These are phyloP conservation scores for Prunella vulgaris DNA, from an alignment of 257 asterid genomes.

Conservation along the genomic window DNA sequence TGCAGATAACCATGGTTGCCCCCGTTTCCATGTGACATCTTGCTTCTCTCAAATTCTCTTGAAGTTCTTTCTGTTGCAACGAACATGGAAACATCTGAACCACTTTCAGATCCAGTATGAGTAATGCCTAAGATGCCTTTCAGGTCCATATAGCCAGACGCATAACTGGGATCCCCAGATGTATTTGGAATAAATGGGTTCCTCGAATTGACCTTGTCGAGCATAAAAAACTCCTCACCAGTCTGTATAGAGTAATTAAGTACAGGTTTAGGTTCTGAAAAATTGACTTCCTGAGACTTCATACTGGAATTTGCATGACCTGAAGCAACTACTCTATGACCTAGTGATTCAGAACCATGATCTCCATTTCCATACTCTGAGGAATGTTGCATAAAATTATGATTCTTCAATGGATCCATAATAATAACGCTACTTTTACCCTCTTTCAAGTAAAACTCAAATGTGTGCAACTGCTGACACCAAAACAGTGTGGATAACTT, in stretches of 20 bases:
- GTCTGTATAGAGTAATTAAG: conserved; percentile 84
- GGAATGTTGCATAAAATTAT: conserved; percentile 34
- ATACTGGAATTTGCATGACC: conserved; percentile 37
- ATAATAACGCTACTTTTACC: not conserved
- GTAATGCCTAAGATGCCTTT: conserved; percentile 52
- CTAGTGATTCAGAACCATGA: conserved; percentile 44
- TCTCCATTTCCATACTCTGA: conserved; percentile 40
- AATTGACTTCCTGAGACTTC: conserved; percentile 34
- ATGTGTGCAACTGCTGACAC: conserved; percentile 29
- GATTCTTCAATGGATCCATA: conserved; percentile 59
- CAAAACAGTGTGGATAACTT: conserved; percentile 27
- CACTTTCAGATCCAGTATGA: conserved; percentile 51
- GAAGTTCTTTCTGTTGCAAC: conserved; percentile 37
- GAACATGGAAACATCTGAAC: conserved; percentile 57
- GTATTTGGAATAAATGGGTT: conserved; percentile 42
- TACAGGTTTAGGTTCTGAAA: conserved; percentile 62
- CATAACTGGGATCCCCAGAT: conserved; percentile 51
- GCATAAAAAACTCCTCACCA: conserved; percentile 98
- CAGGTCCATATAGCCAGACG: conserved; percentile 58
- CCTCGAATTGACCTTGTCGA: conserved; percentile 61
- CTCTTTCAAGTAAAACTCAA: conserved; percentile 23
- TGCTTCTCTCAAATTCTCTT: conserved; percentile 34
- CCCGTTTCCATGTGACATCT: conserved; percentile 41
- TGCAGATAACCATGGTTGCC: conserved; percentile 34
- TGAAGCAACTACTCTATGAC: conserved; percentile 33